Evolutionary conservation across 257 asterid genomes (phyloP).

Genomic region (Penstemon barbatus): DNA sequence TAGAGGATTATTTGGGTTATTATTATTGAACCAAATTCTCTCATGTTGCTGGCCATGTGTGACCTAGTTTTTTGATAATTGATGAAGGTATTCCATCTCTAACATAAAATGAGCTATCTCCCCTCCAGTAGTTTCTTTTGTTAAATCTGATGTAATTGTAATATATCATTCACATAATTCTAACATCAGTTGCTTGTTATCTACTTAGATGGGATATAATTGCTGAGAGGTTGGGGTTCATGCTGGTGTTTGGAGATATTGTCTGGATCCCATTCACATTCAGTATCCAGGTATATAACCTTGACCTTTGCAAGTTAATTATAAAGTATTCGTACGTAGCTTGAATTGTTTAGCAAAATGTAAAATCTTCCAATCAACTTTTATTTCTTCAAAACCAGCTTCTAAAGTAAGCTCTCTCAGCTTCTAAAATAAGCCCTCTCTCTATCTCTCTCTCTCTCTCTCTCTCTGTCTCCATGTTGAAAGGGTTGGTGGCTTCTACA

Average conservation of each 20-base stretch:
- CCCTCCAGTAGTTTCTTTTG: conserved; percentile 4
- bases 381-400: not conserved
- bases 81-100: conserved; percentile 12
- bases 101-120: not conserved
- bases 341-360: not conserved
- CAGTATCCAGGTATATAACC: conserved; percentile 83
- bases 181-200: conserved; percentile 31
- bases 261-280: conserved; percentile 98
- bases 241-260: conserved; percentile 97
- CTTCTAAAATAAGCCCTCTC: not conserved
- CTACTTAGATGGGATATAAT: conserved; percentile 90
- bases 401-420: not conserved
- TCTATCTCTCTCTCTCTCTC: conserved; percentile 7
- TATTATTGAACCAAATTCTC: conserved; percentile 5
- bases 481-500: conserved; percentile 97
- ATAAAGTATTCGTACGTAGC: not conserved
- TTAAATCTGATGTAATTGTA: conserved; percentile 15
- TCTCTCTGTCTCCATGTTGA: conserved; percentile 28
- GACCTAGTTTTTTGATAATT: not conserved
- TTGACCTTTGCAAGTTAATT: conserved; percentile 12
- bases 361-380: not conserved
- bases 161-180: conserved; percentile 25
- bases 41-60: conserved; percentile 4
- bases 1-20: not conserved
- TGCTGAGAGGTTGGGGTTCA: conserved; percentile 96